Percentiles rank a stretch among this genome's conserved stretches.
Conservation (phyloP, 1,139 yeast species). For the Hansenula sp. region DNA sequence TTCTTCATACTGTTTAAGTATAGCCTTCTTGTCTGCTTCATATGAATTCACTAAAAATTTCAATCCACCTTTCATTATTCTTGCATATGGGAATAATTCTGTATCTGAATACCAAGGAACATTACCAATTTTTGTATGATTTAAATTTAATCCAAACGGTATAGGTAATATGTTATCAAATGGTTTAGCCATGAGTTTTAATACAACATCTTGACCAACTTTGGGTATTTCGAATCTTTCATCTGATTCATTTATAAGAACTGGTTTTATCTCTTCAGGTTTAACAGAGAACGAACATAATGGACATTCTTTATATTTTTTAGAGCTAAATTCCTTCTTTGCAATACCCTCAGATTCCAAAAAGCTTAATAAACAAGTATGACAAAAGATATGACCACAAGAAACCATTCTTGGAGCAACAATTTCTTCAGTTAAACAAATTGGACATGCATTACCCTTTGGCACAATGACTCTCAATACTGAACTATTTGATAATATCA, state of each 20-base stretch:
- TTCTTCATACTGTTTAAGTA: conserved; percentile 43
- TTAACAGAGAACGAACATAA: conserved; percentile 69
- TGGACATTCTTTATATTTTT: conserved; percentile 74
- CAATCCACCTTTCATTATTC: conserved; percentile 63
- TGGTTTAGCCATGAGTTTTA: conserved; percentile 72
- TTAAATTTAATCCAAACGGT: conserved; percentile 42
- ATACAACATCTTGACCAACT: conserved; percentile 51
- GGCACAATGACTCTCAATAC: conserved; percentile 73
- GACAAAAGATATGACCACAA: conserved; percentile 92
- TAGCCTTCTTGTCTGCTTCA: conserved; percentile 49
- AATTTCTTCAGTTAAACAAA: conserved; percentile 79
- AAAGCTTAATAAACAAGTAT: conserved; percentile 72
- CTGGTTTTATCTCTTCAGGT: conserved; percentile 63
- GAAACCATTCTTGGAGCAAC: conserved; percentile 92
- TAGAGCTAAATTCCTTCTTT: conserved; percentile 29
- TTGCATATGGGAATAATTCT: conserved; percentile 39
- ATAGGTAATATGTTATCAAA: conserved; percentile 56
- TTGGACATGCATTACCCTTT: conserved; percentile 80
- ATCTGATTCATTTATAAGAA: conserved; percentile 48
- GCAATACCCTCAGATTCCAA: conserved; percentile 50
- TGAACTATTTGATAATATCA: conserved; percentile 56
- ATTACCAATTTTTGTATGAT: conserved; percentile 29
- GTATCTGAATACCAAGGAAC: conserved; percentile 38
- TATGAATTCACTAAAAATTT: conserved; percentile 49
- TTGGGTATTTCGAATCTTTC: conserved; percentile 59